phyloP scores from a whole-genome alignment of 176 grass and related monocot species.

The Hyparrhenia diplandra region DNA sequence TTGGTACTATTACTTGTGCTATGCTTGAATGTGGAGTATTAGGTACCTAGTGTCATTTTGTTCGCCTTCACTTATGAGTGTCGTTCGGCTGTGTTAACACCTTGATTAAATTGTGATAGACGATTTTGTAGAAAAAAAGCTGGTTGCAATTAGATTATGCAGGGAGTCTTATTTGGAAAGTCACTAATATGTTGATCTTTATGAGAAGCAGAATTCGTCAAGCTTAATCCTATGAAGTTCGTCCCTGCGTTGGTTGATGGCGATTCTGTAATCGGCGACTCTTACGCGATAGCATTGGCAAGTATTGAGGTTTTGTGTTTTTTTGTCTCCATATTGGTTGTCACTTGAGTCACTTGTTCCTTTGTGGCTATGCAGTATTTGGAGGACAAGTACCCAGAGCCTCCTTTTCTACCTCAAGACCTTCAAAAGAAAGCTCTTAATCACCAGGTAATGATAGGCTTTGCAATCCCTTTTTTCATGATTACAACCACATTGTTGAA shows the following conservation, averaged over 20 bases:
- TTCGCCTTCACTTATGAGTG: no score
- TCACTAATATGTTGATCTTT: not conserved
- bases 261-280: conserved; percentile 28
- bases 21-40: no score
- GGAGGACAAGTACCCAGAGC: conserved; percentile 42
- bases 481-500: no score
- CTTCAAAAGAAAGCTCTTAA: conserved; percentile 42
- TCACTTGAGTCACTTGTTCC: not conserved
- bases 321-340: not conserved
- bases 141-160: not conserved
- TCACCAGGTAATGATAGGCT: conserved; percentile 35
- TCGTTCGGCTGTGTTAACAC: no score
- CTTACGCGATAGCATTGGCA: conserved; percentile 41
- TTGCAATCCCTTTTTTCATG: not conserved
- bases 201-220: conserved; percentile 38
- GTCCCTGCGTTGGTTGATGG: conserved; percentile 29
- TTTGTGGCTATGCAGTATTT: conserved; percentile 41
- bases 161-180: not conserved
- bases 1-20: no score
- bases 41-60: no score
- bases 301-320: not conserved
- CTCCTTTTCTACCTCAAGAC: conserved; percentile 42
- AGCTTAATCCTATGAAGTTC: conserved; percentile 55
- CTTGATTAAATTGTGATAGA: no score
- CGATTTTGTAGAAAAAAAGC: no score